Evolutionary conservation across 352 stramenopile species (phyloP).

Genomic region (Salisapilia sapeloensis): DNA sequence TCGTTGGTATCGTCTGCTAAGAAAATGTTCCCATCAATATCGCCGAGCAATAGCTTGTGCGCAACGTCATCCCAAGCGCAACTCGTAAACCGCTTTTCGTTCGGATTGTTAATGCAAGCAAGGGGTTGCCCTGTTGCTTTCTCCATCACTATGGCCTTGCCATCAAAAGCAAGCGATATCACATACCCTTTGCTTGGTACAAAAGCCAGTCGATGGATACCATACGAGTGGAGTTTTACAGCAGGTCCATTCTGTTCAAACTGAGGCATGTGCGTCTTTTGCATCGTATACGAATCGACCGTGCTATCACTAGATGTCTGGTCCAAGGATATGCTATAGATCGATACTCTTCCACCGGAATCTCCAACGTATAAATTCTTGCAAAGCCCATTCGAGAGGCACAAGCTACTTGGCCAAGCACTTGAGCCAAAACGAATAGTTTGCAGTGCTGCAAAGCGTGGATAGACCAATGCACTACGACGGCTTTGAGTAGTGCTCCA

Average conservation of each 20-base stretch:
- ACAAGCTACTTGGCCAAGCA: no score
- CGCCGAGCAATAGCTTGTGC: no score
- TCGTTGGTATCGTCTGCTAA: no score
- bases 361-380: slow-evolving; percentile 62
- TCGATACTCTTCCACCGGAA: slow-evolving; percentile 6
- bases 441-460: no score
- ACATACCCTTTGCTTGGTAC: slow-evolving; percentile 54
- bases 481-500: slow-evolving; percentile 41
- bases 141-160: slow-evolving; percentile 57
- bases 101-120: no score
- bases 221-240: slow-evolving; percentile 40
- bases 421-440: no score
- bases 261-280: slow-evolving; percentile 4
- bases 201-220: slow-evolving; percentile 28
- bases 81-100: no score
- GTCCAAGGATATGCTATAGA: slow-evolving; percentile 5
- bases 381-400: no score
- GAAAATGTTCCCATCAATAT: no score
- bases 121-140: no score
- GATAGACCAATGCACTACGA: no score
- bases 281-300: neutral
- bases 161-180: slow-evolving; percentile 55
- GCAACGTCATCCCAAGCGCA: no score
- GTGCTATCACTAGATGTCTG: neutral
- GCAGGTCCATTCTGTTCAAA: slow-evolving; percentile 48